These are phyloP conservation scores for Tylopilus cervinicoccineus DNA, from an alignment of 768 basidiomycete genomes.

Conservation along the genomic window DNA sequence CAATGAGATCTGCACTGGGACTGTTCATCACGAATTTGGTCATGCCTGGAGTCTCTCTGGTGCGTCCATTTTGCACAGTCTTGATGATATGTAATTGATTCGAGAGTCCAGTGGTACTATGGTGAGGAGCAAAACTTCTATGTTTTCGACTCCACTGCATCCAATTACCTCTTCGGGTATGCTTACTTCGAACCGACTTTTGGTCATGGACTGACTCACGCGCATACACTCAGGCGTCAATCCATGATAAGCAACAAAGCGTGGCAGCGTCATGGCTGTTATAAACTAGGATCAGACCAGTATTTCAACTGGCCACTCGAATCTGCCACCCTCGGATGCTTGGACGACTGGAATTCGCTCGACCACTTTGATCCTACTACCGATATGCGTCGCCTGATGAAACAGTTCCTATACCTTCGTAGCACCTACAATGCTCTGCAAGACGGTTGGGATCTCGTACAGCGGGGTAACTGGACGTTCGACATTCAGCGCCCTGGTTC, in stretches of 20 bases:
- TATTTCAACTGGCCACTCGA: constrained; percentile 93
- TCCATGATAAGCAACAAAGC: constrained; percentile 82
- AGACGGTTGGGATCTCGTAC: constrained; percentile 84
- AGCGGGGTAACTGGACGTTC: constrained; percentile 83
- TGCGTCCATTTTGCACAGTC: constrained; percentile 29
- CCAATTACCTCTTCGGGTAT: constrained; percentile 89
- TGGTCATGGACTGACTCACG: neutral
- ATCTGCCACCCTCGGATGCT: constrained; percentile 72
- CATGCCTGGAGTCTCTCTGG: constrained; percentile 84
- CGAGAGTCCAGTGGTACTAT: constrained; percentile 58
- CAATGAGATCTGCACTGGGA: constrained; percentile 67
- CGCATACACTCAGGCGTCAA: constrained; percentile 61
- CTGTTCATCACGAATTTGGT: constrained; percentile 76
- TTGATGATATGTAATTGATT: neutral
- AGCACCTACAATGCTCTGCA: constrained; percentile 66
- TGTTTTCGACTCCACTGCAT: constrained; percentile 79
- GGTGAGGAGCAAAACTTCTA: constrained; percentile 95
- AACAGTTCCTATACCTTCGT: constrained; percentile 72
- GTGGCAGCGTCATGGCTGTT: constrained; percentile 94
- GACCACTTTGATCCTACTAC: constrained; percentile 94
- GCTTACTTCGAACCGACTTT: constrained; percentile 17
- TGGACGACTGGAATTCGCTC: constrained; percentile 88
- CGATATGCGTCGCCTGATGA: constrained; percentile 67
- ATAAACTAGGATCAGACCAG: constrained; percentile 82
- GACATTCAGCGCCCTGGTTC: constrained; percentile 80